Conservation (phyloP, 2,329 filamentous ascomycete species). For the Shiraia sp. region DNA sequence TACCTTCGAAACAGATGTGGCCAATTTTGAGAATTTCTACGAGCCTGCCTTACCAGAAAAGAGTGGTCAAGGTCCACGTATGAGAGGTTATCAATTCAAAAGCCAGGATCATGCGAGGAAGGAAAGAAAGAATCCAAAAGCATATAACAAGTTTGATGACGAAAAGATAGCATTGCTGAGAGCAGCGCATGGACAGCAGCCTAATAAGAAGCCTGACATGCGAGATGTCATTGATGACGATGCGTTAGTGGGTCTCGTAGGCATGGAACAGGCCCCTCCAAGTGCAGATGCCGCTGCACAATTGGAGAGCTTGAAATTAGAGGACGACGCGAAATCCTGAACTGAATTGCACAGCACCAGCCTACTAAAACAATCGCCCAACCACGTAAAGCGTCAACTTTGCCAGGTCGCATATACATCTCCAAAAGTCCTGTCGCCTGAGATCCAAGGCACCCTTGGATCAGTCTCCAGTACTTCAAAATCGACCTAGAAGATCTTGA, state of each 20-base stretch:
- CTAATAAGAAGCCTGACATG: conserved; percentile 28
- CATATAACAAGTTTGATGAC: conserved; percentile 33
- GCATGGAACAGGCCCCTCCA: conserved; percentile 16
- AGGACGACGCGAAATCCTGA: conserved; percentile 18
- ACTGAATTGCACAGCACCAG: too few relatives aligned
- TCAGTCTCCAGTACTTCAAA: too few relatives aligned
- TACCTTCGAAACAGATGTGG: conserved; percentile 59
- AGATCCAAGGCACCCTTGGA: too few relatives aligned
- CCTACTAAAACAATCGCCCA: background rate
- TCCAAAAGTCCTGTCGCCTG: too few relatives aligned
- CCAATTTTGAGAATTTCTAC: conserved; percentile 69
- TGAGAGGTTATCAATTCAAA: conserved; percentile 42
- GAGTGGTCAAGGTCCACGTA: conserved; percentile 72
- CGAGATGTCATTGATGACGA: conserved; percentile 39
- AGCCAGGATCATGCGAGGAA: conserved; percentile 32
- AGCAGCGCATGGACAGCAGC: conserved; percentile 36
- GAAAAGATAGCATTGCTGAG: conserved; percentile 29
- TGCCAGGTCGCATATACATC: background rate
- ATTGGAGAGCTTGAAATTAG: conserved; percentile 23
- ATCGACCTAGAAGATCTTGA: too few relatives aligned
- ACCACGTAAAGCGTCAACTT: background rate
- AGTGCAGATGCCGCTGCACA: conserved; percentile 13
- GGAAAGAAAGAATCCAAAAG: conserved; percentile 39
- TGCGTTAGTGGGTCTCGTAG: conserved; percentile 34
- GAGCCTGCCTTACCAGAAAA: conserved; percentile 71